Base-by-base conservation (phyloP, 2,329 filamentous ascomycete species). In the Emergomyces pasteurianus region DNA sequence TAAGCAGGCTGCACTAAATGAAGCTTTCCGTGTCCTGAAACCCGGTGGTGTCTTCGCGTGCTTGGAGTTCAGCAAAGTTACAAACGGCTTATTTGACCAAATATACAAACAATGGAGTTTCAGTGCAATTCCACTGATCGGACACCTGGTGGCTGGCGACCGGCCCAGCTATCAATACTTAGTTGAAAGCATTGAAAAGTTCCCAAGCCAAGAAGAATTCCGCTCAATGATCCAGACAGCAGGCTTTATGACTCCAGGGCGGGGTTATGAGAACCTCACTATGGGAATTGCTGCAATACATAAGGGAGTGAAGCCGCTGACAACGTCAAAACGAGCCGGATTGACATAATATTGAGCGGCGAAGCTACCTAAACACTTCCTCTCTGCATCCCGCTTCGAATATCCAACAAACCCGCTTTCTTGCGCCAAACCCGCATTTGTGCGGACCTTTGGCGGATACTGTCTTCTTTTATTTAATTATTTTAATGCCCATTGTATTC, bases 101-200 rank as follows among this genome's bases (percentile, higher is more conserved):
- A 75, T 92, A 1, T 99, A 99, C 77, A 95, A 96, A 81, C 83
- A 88, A 62, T 99, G 95, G 92, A 96, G 90, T 63, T 99, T 99
- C 74, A 83, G 86, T 62, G 91, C 90, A 14, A 99, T 99, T 65
- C 94, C 94, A 0, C 75, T 99, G 67, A 96, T 99, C 70, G 95
- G 94, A 2, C 92, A 99, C 77, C 72, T 99, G 63, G 92, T 99
- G 18, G 92, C 94, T 1, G 90, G 90, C 7, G 95, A 99, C 73
- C 81, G 92, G 61, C 92, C 95, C 70, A 96, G 90, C 73, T 99
- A 99, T 75, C 94, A 99, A 80, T 99, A 99, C 76, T 81, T 99
- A 10, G 94, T 99, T 10, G 94, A 99, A 81, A 96, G 92, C 74
- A 99, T 99, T 74, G 92, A 96, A 76, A 80, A 83, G 55, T 97